Base-by-base conservation (phyloP, 495 filamentous ascomycete genomes). In the Ascodesmis nigricans region DNA sequence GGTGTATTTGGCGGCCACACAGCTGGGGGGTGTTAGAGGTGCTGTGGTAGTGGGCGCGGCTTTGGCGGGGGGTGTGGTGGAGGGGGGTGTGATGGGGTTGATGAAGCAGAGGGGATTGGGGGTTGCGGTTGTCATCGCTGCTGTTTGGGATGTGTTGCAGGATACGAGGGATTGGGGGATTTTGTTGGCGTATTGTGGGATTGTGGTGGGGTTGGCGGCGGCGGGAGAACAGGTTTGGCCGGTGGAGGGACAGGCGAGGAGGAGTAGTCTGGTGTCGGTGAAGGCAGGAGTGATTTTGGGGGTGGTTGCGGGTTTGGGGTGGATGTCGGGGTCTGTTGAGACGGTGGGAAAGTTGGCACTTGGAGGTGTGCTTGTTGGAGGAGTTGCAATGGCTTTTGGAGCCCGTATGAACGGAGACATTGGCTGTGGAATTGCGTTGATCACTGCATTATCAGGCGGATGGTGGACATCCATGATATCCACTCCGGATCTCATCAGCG, bases 21-120 rank as follows among this genome's bases (percentile, higher is more conserved):
- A 52, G 24, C 26, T 52, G 11, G 48, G 48, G 4, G 43, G 39
- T 8, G 47, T 40, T 1, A 44, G 46, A 21, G 39, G 47, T 31
- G 39, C 31, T 9, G 19, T 32, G 8, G 20, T 52, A 4, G 37
- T 49, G 35, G 10, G 46, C 15, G 40, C 39, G 4, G 29, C 37
- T 25, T 37, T 44, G 8, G 40, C 38, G 2, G 39, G 33, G 4
- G 43, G 47, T 5, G 30, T 46, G 21, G 37, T 38, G n/a, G 41
- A 40, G 9, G 39, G 21, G 1, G 39, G 43, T 21, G 35, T 35
- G n/a, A n/a, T 23, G 11, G 46, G 43, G n/a, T 29, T 36, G n/a
- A 10, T 28, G 21, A 37, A 36, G 17, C 45, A 28, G 24, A 45
- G 40, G 11, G 46, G 37, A 0, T 29, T 46, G 15, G 16, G 43